Conservation (phyloP, 75 land plant species). For the Azolla pinnata region DNA sequence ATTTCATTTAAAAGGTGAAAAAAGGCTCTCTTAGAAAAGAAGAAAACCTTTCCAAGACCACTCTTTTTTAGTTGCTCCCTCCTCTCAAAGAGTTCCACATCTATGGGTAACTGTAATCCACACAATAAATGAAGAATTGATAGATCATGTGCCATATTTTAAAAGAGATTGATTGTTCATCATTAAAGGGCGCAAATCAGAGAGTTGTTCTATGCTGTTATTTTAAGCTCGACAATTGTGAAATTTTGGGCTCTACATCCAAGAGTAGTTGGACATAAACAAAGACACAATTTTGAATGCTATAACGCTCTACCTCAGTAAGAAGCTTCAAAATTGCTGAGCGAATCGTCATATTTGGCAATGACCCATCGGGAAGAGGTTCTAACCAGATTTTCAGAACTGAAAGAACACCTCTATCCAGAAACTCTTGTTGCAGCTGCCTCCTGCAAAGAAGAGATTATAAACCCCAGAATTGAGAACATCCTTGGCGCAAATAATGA, state of each 20-base stretch:
- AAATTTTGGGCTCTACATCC: too few relatives aligned
- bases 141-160: slow-evolving; percentile 71
- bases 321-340: slow-evolving; percentile 68
- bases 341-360: slow-evolving; percentile 89
- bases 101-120: slow-evolving; percentile 96
- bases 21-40: too few relatives aligned
- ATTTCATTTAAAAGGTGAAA: too few relatives aligned
- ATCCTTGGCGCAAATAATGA: too few relatives aligned
- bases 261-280: too few relatives aligned
- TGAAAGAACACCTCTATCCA: slow-evolving; percentile 86
- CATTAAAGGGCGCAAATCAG: too few relatives aligned
- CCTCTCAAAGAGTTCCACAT: slow-evolving; percentile 78
- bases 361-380: slow-evolving; percentile 96
- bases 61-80: slow-evolving; percentile 93
- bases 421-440: slow-evolving; percentile 88
- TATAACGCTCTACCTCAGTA: slow-evolving; percentile 90
- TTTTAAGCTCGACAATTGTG: too few relatives aligned
- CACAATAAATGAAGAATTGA: slow-evolving; percentile 68
- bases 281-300: too few relatives aligned
- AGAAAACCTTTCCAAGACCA: slow-evolving; percentile 88
- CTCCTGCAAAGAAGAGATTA: slow-evolving; percentile 44
- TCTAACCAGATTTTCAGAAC: slow-evolving; percentile 90
- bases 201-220: too few relatives aligned
- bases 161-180: too few relatives aligned
- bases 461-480: too few relatives aligned